Percentiles rank a stretch among this genome's conserved stretches.
phyloP scores from a whole-genome alignment of 2,329 filamentous ascomycete genomes.

The Pseudocercospora fijiensis region DNA sequence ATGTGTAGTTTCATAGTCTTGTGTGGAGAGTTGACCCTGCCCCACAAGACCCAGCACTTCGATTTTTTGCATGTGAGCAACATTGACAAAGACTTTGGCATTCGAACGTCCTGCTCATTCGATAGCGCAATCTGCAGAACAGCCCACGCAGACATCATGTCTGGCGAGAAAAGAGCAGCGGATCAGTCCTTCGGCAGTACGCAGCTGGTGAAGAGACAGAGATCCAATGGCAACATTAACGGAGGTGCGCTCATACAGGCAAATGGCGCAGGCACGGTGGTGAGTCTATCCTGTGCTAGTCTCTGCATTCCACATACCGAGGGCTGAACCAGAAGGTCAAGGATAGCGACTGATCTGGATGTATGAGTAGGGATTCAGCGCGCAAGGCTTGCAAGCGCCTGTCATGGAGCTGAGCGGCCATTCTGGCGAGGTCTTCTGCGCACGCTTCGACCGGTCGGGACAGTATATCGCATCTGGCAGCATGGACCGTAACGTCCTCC shows the following conservation, averaged over 20 bases:
- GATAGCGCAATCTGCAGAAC: neutral
- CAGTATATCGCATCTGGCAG: constrained; percentile 89
- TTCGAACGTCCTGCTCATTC: neutral
- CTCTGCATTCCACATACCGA: constrained; percentile 30
- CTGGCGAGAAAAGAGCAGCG: constrained; percentile 88
- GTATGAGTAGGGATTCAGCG: constrained; percentile 65
- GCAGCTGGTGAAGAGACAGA: constrained; percentile 87
- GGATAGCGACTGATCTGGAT: constrained; percentile 29
- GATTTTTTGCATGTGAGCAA: constrained; percentile 3
- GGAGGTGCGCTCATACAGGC: constrained; percentile 58
- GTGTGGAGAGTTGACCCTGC: neutral
- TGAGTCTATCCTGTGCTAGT: constrained; percentile 50
- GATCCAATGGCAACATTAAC: constrained; percentile 60
- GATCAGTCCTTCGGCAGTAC: constrained; percentile 75
- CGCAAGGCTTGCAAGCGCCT: constrained; percentile 80
- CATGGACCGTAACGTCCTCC: constrained; percentile 90
- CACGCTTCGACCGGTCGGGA: constrained; percentile 84
- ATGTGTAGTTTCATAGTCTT: neutral
- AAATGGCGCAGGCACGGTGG: constrained; percentile 63
- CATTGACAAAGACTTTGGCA: neutral
- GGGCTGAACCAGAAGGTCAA: constrained; percentile 29
- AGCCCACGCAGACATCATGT: constrained; percentile 56
- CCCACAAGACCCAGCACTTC: neutral
- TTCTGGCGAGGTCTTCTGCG: constrained; percentile 81
- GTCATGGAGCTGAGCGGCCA: constrained; percentile 88